Percentiles rank a stretch among this genome's conserved stretches.
These are phyloP conservation scores for Tephrocybe rancida DNA, from an alignment of 768 basidiomycete species.

Conservation along the genomic window DNA sequence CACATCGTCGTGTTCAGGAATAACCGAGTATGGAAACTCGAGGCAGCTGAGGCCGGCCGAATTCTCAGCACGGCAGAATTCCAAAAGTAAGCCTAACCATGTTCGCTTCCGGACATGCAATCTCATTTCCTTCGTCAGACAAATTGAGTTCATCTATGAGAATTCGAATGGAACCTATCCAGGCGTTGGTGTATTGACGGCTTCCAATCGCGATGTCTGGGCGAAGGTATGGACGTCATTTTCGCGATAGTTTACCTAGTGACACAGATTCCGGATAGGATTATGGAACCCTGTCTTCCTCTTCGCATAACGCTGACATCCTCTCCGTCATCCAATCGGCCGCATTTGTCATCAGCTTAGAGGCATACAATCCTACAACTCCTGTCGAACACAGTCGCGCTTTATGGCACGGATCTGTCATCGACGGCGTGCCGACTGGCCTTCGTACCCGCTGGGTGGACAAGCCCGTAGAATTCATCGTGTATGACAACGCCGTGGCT, in stretches of 20 bases:
- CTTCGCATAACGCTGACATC: constrained; percentile 62
- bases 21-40: constrained; percentile 83
- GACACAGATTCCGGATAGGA: constrained; percentile 42
- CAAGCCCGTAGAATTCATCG: constrained; percentile 86
- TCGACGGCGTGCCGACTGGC: constrained; percentile 50
- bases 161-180: constrained; percentile 65
- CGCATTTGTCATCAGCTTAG: constrained; percentile 84
- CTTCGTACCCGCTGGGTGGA: constrained; percentile 85
- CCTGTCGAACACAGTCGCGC: constrained; percentile 65
- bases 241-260: constrained; percentile 1
- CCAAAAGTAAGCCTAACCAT: constrained; percentile 46
- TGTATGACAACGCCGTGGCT: constrained; percentile 79
- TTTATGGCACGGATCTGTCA: constrained; percentile 80
- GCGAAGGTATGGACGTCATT: constrained; percentile 57
- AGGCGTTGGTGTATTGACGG: constrained; percentile 76
- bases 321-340: constrained; percentile 80
- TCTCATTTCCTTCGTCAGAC: constrained; percentile 42
- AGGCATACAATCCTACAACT: constrained; percentile 55
- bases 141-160: constrained; percentile 72
- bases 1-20: constrained; percentile 88
- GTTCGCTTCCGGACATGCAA: background rate
- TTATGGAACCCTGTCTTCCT: constrained; percentile 59
- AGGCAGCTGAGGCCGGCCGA: constrained; percentile 53
- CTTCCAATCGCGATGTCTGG: constrained; percentile 86
- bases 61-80: constrained; percentile 69